phyloP scores from a whole-genome alignment of 805 yeast genomes.

The Kurtzmaniella fragi region DNA sequence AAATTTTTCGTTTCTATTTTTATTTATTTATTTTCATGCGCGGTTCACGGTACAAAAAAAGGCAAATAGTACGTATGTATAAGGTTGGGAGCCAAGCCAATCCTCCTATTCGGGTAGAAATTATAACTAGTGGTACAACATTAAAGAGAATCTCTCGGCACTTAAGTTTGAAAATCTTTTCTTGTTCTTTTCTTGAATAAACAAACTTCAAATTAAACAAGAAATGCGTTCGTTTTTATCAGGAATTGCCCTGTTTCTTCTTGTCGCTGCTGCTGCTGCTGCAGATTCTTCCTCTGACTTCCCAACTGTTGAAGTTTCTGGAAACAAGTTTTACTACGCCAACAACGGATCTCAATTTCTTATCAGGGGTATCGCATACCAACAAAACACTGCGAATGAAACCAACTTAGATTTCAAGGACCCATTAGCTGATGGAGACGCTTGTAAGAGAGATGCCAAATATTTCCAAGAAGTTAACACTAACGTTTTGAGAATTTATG shows the following conservation, averaged over 20 bases:
- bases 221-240: no score
- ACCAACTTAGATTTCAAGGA: slow-evolving; percentile 24
- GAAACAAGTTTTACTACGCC: slow-evolving; percentile 37
- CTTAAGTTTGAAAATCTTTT: no score
- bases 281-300: slow-evolving; percentile 9
- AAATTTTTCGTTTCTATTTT: no score
- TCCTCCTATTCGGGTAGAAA: no score
- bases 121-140: no score
- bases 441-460: slow-evolving; percentile 40
- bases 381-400: slow-evolving; percentile 31
- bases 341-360: slow-evolving; percentile 41
- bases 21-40: no score
- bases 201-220: no score
- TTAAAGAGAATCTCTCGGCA: no score
- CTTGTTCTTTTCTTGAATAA: no score
- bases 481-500: slow-evolving; percentile 40
- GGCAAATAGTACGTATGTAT: no score
- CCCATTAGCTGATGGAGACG: slow-evolving; percentile 37
- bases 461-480: slow-evolving; percentile 34
- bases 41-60: no score
- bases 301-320: slow-evolving; percentile 36
- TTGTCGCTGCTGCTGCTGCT: slow-evolving; percentile 4
- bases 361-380: slow-evolving; percentile 42
- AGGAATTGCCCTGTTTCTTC: background rate
- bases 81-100: no score